Evolutionary conservation across 371 early-diverging fungal genomes (phyloP).

Genomic region (Mucor saturninus): DNA sequence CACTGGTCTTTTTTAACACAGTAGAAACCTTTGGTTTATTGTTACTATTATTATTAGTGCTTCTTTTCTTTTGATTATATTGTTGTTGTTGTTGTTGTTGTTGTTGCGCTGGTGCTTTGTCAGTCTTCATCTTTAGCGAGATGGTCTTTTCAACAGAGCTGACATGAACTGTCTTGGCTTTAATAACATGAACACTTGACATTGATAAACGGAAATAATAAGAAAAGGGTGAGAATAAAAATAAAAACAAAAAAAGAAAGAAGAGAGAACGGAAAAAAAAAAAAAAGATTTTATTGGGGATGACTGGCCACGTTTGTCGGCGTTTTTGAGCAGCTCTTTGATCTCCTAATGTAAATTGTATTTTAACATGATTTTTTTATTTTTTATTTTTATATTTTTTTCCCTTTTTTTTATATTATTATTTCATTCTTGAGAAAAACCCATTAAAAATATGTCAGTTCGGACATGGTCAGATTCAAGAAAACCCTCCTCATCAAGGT

Average conservation of each 20-base stretch:
- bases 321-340: neutral
- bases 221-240: neutral
- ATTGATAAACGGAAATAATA: neutral
- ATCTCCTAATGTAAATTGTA: neutral
- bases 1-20: slow-evolving; percentile 3
- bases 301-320: slow-evolving; percentile 9
- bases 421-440: neutral
- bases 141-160: neutral
- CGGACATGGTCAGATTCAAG: slow-evolving; percentile 21
- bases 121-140: neutral
- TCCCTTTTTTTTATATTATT: neutral
- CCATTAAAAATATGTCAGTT: slow-evolving; percentile 13
- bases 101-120: neutral
- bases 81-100: neutral
- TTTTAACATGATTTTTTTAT: neutral
- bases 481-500: slow-evolving; percentile 6
- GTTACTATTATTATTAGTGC: neutral
- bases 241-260: neutral
- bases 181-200: neutral
- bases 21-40: neutral
- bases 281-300: neutral
- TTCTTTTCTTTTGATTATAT: slow-evolving; percentile 2
- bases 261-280: neutral
- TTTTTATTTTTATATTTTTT: slow-evolving; percentile 1
- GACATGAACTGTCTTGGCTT: neutral